Evolutionary conservation across 1,139 yeast species (phyloP).

Genomic region (Kurtzmaniella quercitrusa): DNA sequence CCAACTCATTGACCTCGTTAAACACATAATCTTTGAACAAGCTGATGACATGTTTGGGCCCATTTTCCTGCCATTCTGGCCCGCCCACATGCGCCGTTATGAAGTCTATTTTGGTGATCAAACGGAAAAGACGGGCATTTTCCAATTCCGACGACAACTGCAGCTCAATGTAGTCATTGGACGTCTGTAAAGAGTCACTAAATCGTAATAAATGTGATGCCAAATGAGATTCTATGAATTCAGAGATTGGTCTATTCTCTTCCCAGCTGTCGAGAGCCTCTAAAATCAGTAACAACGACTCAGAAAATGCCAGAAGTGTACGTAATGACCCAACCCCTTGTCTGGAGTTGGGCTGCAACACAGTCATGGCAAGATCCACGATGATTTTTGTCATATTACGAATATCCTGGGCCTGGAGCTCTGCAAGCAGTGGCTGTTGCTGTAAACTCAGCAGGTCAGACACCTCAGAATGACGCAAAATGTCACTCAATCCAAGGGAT

Average conservation of each 20-base stretch:
- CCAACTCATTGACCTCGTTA: slow-evolving; percentile 75
- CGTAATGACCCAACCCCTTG: slow-evolving; percentile 1
- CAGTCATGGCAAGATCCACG: slow-evolving; percentile 47
- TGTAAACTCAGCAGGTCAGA: slow-evolving; percentile 19
- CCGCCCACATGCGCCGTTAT: slow-evolving; percentile 60
- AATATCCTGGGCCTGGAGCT: slow-evolving; percentile 52
- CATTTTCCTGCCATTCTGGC: slow-evolving; percentile 67
- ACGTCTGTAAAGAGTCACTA: slow-evolving; percentile 53
- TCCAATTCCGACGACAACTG: slow-evolving; percentile 74
- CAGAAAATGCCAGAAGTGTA: slow-evolving; percentile 1
- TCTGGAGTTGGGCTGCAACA: slow-evolving; percentile 29
- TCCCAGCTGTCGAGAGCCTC: not conserved
- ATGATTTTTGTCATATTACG: slow-evolving; percentile 53
- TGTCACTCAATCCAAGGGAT: slow-evolving; percentile 69
- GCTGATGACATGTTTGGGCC: slow-evolving; percentile 69
- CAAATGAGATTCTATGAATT: slow-evolving; percentile 26
- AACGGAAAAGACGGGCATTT: slow-evolving; percentile 80
- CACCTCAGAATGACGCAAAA: slow-evolving; percentile 43
- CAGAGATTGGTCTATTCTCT: not conserved
- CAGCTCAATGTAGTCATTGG: slow-evolving; percentile 62
- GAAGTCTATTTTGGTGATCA: slow-evolving; percentile 76
- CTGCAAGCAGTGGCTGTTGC: slow-evolving; percentile 14
- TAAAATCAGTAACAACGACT: not conserved
- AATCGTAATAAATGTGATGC: slow-evolving; percentile 38
- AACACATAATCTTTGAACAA: slow-evolving; percentile 83